Evolutionary conservation across 2,329 filamentous ascomycete species (phyloP).

Genomic region (Fusarium nodosum): DNA sequence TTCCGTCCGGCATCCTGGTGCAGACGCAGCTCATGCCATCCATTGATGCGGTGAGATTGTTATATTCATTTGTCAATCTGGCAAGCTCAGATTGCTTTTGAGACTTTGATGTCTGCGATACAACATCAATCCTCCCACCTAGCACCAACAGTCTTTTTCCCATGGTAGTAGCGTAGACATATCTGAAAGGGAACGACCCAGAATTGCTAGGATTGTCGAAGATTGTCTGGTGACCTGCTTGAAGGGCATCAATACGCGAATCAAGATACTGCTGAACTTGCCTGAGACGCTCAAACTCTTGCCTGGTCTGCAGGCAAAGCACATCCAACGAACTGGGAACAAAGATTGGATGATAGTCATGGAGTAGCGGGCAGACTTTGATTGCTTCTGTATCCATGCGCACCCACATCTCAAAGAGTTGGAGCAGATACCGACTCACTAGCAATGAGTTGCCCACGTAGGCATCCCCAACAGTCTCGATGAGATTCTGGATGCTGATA

Average conservation of each 20-base stretch:
- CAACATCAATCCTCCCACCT: constrained; percentile 1
- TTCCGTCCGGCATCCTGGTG: constrained; percentile 2
- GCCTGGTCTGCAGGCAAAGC: constrained; percentile 62
- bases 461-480: neutral
- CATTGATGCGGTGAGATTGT: constrained; percentile 26
- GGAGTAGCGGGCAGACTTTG: constrained; percentile 55
- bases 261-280: constrained; percentile 38
- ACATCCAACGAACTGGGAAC: constrained; percentile 64
- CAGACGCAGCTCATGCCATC: constrained; percentile 36
- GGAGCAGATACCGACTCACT: neutral
- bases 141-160: constrained; percentile 1
- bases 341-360: constrained; percentile 66
- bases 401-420: neutral
- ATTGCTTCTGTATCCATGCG: neutral
- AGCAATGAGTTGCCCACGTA: neutral
- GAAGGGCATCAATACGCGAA: constrained; percentile 30
- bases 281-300: constrained; percentile 65
- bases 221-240: constrained; percentile 52
- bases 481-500: accelerated
- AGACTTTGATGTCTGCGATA: neutral
- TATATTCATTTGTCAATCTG: constrained; percentile 19
- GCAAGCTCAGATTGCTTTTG: constrained; percentile 15
- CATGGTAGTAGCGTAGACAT: neutral
- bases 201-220: constrained; percentile 58
- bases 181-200: constrained; percentile 5